Conservation (phyloP, 106 monocot species). For the Hemerocallis citrina region DNA sequence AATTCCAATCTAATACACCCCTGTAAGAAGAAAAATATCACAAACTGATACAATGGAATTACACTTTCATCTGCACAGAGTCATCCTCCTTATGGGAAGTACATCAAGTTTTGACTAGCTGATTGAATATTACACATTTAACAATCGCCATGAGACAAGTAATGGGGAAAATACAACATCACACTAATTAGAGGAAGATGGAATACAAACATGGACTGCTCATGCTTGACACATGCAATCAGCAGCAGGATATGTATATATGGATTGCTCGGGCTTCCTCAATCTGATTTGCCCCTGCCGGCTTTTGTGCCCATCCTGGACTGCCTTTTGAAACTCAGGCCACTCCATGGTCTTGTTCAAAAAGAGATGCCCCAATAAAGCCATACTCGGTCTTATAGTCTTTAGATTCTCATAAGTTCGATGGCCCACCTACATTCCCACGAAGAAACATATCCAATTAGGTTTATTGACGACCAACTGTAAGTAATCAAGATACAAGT, state of each 20-base stretch:
- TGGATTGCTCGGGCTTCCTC: slow-evolving; percentile 72
- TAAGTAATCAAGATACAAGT: background rate
- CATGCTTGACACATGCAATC: slow-evolving; percentile 81
- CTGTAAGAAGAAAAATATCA: no score
- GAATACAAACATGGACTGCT: slow-evolving; percentile 2
- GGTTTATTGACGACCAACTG: background rate
- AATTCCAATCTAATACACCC: no score
- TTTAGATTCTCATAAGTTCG: slow-evolving; percentile 72
- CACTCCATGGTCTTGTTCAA: slow-evolving; percentile 73
- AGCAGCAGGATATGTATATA: slow-evolving; percentile 78
- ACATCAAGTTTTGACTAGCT: background rate
- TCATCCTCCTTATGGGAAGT: background rate
- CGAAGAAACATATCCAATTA: background rate
- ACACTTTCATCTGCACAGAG: slow-evolving; percentile 3
- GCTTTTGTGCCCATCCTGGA: slow-evolving; percentile 49
- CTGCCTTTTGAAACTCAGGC: slow-evolving; percentile 55
- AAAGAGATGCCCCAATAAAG: slow-evolving; percentile 60
- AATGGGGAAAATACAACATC: background rate
- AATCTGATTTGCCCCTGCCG: slow-evolving; percentile 64
- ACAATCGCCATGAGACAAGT: background rate
- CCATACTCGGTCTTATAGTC: slow-evolving; percentile 76
- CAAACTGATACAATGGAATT: background rate
- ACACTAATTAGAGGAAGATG: background rate
- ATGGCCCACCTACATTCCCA: slow-evolving; percentile 43
- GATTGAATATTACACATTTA: slow-evolving; percentile 4